Conservation (phyloP, 2,329 filamentous ascomycete genomes). For the Endocalyx cinctus region DNA sequence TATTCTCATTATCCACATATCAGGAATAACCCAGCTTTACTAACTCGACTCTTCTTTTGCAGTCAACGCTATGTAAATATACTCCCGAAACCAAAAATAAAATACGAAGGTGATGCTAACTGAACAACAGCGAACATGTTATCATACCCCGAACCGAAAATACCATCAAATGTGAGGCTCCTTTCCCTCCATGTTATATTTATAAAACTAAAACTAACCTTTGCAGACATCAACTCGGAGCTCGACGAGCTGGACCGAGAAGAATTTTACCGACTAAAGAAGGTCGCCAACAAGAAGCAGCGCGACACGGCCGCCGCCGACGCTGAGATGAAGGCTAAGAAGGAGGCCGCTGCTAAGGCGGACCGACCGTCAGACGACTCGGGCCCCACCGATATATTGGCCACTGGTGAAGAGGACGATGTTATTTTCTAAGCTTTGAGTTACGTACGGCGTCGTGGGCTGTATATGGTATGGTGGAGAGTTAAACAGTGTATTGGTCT, state of each 20-base stretch:
- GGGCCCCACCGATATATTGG: slow-evolving; percentile 61
- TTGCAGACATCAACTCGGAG: slow-evolving; percentile 93
- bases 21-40: too few relatives aligned
- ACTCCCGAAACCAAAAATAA: too few relatives aligned
- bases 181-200: too few relatives aligned
- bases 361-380: slow-evolving; percentile 39
- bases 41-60: slow-evolving; percentile 10
- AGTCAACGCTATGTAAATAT: slow-evolving; percentile 95
- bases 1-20: slow-evolving; percentile 4
- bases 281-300: slow-evolving; percentile 83
- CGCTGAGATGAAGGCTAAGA: slow-evolving; percentile 71
- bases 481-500: too few relatives aligned
- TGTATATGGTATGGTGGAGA: too few relatives aligned
- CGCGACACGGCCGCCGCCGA: slow-evolving; percentile 68
- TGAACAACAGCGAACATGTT: slow-evolving; percentile 72
- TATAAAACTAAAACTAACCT: too few relatives aligned
- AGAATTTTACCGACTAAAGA: slow-evolving; percentile 97
- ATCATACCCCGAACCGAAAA: slow-evolving; percentile 98
- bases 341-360: slow-evolving; percentile 43
- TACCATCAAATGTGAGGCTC: slow-evolving; percentile 92
- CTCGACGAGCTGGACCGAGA: slow-evolving; percentile 96
- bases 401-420: slow-evolving; percentile 73
- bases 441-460: too few relatives aligned
- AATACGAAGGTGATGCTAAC: too few relatives aligned
- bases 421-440: slow-evolving; percentile 67